Evolutionary conservation across 2,329 filamentous ascomycete species (phyloP).

Genomic region (Exserohilum rostratum): DNA sequence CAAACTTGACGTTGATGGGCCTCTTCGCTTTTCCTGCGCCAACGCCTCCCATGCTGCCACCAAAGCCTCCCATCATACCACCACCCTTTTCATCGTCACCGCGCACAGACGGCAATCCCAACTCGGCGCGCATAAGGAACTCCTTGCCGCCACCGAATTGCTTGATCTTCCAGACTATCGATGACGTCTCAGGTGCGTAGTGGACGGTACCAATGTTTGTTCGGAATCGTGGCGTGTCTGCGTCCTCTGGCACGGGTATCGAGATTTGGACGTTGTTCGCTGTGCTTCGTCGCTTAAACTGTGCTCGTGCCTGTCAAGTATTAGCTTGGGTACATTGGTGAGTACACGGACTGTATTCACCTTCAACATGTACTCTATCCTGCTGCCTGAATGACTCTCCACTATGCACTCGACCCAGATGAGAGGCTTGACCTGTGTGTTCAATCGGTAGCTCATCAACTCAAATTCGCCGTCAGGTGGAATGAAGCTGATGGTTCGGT

Average conservation of each 20-base stretch:
- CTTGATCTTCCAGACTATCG: constrained; percentile 99
- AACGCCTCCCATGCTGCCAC: constrained; percentile 93
- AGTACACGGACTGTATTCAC: constrained; percentile 39
- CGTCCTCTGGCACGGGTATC: constrained; percentile 95
- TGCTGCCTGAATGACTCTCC: constrained; percentile 90
- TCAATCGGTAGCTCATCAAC: constrained; percentile 98
- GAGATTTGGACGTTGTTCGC: constrained; percentile 99
- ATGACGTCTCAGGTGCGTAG: constrained; percentile 95
- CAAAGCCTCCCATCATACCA: constrained; percentile 97
- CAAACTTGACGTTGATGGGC: constrained; percentile 98
- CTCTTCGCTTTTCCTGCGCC: constrained; percentile 84
- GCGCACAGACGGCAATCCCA: constrained; percentile 90
- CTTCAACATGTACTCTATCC: constrained; percentile 99
- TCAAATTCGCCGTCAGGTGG: constrained; percentile 98
- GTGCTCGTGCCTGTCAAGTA: constrained; percentile 72
- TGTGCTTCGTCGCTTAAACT: constrained; percentile 97
- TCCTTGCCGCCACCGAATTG: constrained; percentile 99
- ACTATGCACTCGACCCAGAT: constrained; percentile 99
- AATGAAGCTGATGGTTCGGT: constrained; percentile 98
- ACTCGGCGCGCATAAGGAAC: constrained; percentile 96
- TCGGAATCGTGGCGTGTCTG: constrained; percentile 92
- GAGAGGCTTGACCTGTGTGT: constrained; percentile 96
- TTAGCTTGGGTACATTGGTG: constrained; percentile 4
- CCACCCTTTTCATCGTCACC: constrained; percentile 95
- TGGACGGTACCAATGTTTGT: constrained; percentile 98